Percentiles rank a stretch among this genome's conserved stretches.
These are phyloP conservation scores for Leucosporidium yakuticum DNA, from an alignment of 768 basidiomycete genomes.

Conservation along the genomic window DNA sequence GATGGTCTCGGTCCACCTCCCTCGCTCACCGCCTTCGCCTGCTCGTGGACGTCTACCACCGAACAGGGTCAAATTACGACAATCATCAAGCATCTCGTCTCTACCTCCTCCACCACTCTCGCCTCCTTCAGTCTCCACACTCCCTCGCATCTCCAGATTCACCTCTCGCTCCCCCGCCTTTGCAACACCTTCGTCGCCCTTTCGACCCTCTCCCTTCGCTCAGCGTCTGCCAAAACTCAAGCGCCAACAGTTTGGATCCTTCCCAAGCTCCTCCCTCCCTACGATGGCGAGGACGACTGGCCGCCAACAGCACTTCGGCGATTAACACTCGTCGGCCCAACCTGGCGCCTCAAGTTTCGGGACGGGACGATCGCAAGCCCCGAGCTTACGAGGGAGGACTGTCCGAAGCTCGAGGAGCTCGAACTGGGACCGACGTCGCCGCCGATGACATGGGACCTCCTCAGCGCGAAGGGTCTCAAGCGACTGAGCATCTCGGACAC, in stretches of 20 bases:
- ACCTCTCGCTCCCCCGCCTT: conserved; percentile 6
- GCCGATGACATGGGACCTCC: conserved; percentile 10
- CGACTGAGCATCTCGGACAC: background rate
- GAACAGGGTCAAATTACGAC: background rate
- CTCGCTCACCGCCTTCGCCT: background rate
- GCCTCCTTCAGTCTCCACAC: conserved; percentile 8
- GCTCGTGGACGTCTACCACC: background rate
- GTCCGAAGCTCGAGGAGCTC: conserved; percentile 1
- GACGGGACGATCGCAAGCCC: conserved; percentile 14
- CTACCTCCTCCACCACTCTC: background rate
- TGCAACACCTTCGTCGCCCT: conserved; percentile 4
- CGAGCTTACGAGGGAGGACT: conserved; percentile 1
- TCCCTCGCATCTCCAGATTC: conserved; percentile 3
- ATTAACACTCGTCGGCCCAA: conserved; percentile 7
- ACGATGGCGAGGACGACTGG: conserved; percentile 17
- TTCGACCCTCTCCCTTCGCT: background rate
- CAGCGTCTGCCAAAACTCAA: background rate
- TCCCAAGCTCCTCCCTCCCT: conserved; percentile 7
- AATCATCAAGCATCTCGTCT: conserved; percentile 4
- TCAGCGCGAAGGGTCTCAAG: background rate
- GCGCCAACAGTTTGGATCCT: background rate
- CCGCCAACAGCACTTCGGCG: background rate
- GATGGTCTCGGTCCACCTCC: background rate
- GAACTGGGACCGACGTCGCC: conserved; percentile 4
- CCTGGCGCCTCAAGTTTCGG: conserved; percentile 13